phyloP scores from a whole-genome alignment of 1,284 basidiomycete species.

The Mycosarcoma maydis region DNA sequence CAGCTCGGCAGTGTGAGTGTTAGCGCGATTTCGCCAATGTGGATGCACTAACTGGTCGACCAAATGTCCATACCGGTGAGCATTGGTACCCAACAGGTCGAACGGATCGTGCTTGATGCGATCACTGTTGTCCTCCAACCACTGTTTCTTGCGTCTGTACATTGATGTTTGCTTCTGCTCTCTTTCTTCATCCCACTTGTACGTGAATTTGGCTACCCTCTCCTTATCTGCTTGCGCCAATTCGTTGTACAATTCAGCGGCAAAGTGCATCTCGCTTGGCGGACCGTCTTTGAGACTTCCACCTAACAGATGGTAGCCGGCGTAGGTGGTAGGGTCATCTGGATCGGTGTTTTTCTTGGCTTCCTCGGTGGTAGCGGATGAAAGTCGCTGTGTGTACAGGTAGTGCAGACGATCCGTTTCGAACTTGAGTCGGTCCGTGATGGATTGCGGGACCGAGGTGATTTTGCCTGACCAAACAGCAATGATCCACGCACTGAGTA shows the following conservation, averaged over 20 bases:
- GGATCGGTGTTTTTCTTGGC: too few species aligned
- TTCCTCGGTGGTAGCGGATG: background rate
- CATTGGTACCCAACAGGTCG: constrained; percentile 35
- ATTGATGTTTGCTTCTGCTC: constrained; percentile 29
- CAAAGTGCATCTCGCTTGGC: constrained; percentile 30
- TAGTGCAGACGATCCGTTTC: constrained; percentile 26
- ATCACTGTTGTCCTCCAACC: constrained; percentile 23
- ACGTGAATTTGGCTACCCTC: constrained; percentile 10
- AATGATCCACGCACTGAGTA: constrained; percentile 36
- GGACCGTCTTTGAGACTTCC: constrained; percentile 15
- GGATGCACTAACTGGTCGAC: constrained; percentile 8
- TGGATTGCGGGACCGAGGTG: constrained; percentile 14
- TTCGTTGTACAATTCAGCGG: constrained; percentile 13
- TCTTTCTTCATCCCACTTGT: constrained; percentile 36
- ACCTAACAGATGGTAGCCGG: constrained; percentile 19
- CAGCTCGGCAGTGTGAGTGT: background rate
- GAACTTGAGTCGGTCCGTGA: constrained; percentile 14
- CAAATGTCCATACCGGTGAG: constrained; percentile 14
- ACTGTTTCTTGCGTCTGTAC: constrained; percentile 36
- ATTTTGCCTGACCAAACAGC: constrained; percentile 46
- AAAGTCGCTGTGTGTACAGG: constrained; percentile 5
- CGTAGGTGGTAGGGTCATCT: constrained; percentile 7
- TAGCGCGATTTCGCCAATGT: constrained; percentile 1
- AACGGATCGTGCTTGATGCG: constrained; percentile 41
- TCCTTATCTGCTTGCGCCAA: constrained; percentile 8